Evolutionary conservation across 1,139 yeast species (phyloP).

Genomic region (Saccharomycopsis phalli): DNA sequence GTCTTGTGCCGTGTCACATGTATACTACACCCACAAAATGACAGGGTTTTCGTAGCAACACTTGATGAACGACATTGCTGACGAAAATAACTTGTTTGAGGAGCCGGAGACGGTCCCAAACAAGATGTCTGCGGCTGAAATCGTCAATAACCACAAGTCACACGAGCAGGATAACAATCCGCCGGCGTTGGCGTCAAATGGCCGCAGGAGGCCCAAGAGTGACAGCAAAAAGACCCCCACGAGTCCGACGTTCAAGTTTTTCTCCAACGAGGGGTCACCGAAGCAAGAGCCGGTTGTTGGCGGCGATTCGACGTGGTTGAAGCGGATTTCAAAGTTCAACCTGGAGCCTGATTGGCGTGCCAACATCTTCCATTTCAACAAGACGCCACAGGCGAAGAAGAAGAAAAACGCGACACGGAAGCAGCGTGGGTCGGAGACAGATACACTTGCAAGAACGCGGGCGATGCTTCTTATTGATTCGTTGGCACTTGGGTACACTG

Average conservation of each 20-base stretch:
- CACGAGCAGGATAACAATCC: background rate
- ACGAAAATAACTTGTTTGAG: background rate
- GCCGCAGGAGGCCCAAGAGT: background rate
- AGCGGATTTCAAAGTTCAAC: slow-evolving; percentile 16
- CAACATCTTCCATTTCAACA: slow-evolving; percentile 18
- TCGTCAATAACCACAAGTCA: slow-evolving; percentile 3
- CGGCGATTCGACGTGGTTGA: slow-evolving; percentile 15
- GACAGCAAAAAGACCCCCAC: slow-evolving; percentile 11
- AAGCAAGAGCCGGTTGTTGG: background rate
- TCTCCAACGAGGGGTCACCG: slow-evolving; percentile 1
- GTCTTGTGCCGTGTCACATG: too few species aligned
- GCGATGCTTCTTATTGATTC: slow-evolving; percentile 60
- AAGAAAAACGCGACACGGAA: background rate
- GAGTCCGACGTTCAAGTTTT: slow-evolving; percentile 17
- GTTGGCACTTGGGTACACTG: slow-evolving; percentile 67
- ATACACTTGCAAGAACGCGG: slow-evolving; percentile 29
- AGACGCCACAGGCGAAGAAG: background rate
- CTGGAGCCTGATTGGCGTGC: slow-evolving; percentile 19
- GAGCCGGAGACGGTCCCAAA: slow-evolving; percentile 10
- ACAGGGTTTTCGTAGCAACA: too few species aligned
- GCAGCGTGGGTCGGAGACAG: background rate
- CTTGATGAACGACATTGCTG: too few species aligned
- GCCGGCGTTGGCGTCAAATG: background rate
- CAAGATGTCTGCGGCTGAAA: slow-evolving; percentile 10
- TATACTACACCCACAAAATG: too few species aligned